Evolutionary conservation across 2,329 filamentous ascomycete species (phyloP).

Genomic region (Septoria petroselini): DNA sequence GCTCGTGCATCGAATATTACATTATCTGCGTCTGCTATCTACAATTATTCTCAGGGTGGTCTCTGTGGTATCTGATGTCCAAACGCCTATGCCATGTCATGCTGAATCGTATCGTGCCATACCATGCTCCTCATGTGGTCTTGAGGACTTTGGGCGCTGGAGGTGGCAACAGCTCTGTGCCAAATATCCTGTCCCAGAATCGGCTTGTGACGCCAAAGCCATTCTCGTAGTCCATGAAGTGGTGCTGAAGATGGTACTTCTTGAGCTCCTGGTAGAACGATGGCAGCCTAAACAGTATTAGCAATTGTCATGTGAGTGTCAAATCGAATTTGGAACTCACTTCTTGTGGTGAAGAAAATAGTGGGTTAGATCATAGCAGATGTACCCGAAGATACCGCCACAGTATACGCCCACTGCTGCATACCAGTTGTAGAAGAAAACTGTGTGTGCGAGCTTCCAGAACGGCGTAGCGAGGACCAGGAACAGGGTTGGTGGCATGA

Average conservation of each 20-base stretch:
- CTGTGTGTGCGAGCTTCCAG: conserved; percentile 79
- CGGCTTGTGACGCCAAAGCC: conserved; percentile 94
- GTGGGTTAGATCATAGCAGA: conserved; percentile 95
- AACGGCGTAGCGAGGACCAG: conserved; percentile 79
- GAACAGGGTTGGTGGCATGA: conserved; percentile 94
- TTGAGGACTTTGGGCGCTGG: conserved; percentile 50
- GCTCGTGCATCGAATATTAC: no score
- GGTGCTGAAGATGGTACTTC: conserved; percentile 95
- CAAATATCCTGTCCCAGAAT: conserved; percentile 93
- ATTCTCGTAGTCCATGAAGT: conserved; percentile 97
- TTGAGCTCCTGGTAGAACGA: conserved; percentile 87
- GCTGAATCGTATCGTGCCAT: conserved; percentile 1
- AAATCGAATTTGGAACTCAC: conserved; percentile 44
- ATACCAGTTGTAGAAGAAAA: conserved; percentile 85
- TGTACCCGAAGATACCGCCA: conserved; percentile 90
- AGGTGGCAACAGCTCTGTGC: conserved; percentile 68
- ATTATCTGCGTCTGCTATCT: conserved; percentile 11
- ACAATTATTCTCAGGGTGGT: conserved; percentile 14
- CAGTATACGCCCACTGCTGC: conserved; percentile 74
- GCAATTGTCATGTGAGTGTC: background rate
- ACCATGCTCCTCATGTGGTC: conserved; percentile 33
- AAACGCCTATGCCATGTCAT: conserved; percentile 15
- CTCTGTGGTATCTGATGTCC: conserved; percentile 19
- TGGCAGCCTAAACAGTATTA: conserved; percentile 58
- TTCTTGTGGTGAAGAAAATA: conserved; percentile 98